A percentile compares a stretch with the other conserved stretches of the same genome.
Evolutionary conservation across 768 basidiomycete species (phyloP).

Genomic region (Psilocybe cyanescens): DNA sequence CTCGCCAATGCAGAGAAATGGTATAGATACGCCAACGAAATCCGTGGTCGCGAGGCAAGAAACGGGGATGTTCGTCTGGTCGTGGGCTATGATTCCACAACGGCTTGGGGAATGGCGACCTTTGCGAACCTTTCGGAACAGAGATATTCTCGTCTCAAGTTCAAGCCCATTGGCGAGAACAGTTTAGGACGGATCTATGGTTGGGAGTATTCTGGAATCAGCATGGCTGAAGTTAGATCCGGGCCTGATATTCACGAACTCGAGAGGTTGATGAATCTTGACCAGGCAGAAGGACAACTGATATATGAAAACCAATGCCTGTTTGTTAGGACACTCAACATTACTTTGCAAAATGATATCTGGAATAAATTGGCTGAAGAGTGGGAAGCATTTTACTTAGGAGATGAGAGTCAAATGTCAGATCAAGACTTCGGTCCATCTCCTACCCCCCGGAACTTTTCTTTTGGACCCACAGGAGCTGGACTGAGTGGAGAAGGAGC

Average conservation of each 20-base stretch:
- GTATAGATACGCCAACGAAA: constrained; percentile 22
- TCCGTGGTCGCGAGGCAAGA: constrained; percentile 14
- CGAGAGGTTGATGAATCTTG: neutral
- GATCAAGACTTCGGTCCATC: neutral
- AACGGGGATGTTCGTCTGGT: constrained; percentile 27
- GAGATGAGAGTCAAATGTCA: neutral
- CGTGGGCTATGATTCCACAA: constrained; percentile 16
- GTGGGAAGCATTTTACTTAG: neutral
- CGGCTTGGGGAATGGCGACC: constrained; percentile 23
- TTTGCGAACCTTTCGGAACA: constrained; percentile 7
- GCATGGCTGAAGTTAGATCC: constrained; percentile 1
- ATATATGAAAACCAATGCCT: constrained; percentile 12
- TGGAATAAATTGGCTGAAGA: neutral
- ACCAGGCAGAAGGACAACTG: neutral
- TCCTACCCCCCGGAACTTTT: neutral
- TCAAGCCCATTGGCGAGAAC: neutral
- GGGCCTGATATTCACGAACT: constrained; percentile 5
- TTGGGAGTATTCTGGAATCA: constrained; percentile 13
- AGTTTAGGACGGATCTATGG: neutral
- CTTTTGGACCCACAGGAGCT: neutral
- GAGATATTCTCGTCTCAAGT: constrained; percentile 3
- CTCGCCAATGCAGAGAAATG: constrained; percentile 12
- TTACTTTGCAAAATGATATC: constrained; percentile 1
- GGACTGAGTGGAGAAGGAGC: neutral
- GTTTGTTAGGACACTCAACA: constrained; percentile 14